Percentiles rank a stretch among this genome's conserved stretches.
These are phyloP conservation scores for Termitomyces bulborhizus DNA, from an alignment of 768 basidiomycete genomes.

Conservation along the genomic window DNA sequence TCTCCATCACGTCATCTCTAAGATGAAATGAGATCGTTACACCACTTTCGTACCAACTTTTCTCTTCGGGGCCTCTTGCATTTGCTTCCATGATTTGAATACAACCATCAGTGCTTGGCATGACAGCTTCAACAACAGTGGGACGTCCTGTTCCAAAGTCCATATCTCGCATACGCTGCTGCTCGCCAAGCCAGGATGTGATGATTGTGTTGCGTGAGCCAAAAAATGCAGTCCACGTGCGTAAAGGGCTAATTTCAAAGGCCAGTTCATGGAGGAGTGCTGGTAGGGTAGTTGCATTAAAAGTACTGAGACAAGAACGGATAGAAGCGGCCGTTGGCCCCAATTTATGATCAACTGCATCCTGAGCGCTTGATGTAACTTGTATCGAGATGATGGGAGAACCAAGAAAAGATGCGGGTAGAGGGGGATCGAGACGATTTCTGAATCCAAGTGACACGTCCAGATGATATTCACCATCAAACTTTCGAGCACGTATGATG, in stretches of 20 bases:
- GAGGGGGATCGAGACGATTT: constrained; percentile 16
- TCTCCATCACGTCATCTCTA: constrained; percentile 16
- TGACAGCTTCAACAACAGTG: constrained; percentile 22
- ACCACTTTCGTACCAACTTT: constrained; percentile 18
- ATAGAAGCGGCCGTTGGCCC: constrained; percentile 20
- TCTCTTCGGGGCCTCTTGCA: not conserved
- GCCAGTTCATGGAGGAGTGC: constrained; percentile 29
- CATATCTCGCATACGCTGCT: constrained; percentile 23
- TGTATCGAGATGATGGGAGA: constrained; percentile 25
- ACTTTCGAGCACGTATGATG: constrained; percentile 23
- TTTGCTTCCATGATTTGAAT: constrained; percentile 24
- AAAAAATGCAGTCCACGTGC: constrained; percentile 29
- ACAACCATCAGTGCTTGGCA: constrained; percentile 28
- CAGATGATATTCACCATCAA: constrained; percentile 15
- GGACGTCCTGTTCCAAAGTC: constrained; percentile 26
- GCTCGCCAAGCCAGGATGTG: constrained; percentile 25
- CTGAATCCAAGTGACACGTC: constrained; percentile 19
- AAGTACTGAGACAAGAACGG: constrained; percentile 18
- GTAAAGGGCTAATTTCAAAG: constrained; percentile 21
- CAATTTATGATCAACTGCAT: constrained; percentile 9
- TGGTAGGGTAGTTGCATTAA: constrained; percentile 18
- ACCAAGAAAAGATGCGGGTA: constrained; percentile 23
- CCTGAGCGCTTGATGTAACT: constrained; percentile 13
- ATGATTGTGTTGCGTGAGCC: constrained; percentile 25
- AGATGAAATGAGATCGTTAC: constrained; percentile 20